Evolutionary conservation across 805 yeast species (phyloP).

Genomic region (Ogataea wickerhamii): DNA sequence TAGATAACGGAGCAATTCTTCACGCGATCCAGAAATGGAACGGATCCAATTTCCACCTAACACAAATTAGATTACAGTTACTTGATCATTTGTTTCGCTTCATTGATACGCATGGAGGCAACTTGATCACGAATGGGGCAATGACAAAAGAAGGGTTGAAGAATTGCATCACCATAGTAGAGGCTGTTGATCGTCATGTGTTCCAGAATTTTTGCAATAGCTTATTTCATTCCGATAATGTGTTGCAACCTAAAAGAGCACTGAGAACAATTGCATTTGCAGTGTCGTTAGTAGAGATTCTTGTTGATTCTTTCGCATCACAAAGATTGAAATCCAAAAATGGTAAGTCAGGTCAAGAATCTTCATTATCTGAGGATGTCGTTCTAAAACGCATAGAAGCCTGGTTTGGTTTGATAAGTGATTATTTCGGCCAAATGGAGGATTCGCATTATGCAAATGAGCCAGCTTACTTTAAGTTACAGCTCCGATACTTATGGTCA

Average conservation of each 20-base stretch:
- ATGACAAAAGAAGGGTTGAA: conserved; percentile 17
- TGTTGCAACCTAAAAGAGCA: not conserved
- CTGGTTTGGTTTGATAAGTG: conserved; percentile 45
- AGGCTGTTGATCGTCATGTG: conserved; percentile 26
- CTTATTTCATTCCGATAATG: conserved; percentile 3
- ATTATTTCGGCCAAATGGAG: conserved; percentile 16
- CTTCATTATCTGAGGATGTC: conserved; percentile 36
- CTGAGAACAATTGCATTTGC: conserved; percentile 15
- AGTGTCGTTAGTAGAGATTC: conserved; percentile 40
- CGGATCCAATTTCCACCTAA: conserved; percentile 20
- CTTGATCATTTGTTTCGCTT: conserved; percentile 23
- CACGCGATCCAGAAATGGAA: conserved; percentile 19
- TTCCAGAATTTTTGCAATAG: conserved; percentile 16
- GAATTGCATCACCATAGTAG: conserved; percentile 22
- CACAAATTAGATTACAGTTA: conserved; percentile 26
- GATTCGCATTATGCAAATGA: not conserved
- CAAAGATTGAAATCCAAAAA: conserved; percentile 21
- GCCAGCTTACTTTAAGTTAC: conserved; percentile 8
- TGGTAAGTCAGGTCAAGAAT: conserved; percentile 31
- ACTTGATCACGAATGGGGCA: conserved; percentile 24
- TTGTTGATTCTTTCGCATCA: conserved; percentile 41
- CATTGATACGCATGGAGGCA: conserved; percentile 15
- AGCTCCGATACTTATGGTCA: conserved; percentile 47
- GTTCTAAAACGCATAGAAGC: conserved; percentile 41
- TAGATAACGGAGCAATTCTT: conserved; percentile 19